Evolutionary conservation across 2,329 filamentous ascomycete genomes (phyloP).

Genomic region (Xylaria sp.): DNA sequence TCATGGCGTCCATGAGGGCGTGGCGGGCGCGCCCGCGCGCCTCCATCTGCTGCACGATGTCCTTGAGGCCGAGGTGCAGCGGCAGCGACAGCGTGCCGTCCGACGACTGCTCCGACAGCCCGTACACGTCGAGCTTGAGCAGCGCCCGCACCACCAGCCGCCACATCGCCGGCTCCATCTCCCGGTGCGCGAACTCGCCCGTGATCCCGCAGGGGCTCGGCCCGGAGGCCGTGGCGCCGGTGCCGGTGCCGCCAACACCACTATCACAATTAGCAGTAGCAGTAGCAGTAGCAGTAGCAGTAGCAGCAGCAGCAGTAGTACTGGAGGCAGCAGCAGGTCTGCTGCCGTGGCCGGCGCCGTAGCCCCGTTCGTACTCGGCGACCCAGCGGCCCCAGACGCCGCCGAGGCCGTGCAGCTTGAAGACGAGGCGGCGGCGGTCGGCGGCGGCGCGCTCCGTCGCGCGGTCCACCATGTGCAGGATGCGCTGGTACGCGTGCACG

Average conservation of each 20-base stretch:
- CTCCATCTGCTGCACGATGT: constrained; percentile 58
- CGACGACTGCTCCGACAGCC: constrained; percentile 40
- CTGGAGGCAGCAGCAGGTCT: too few relatives aligned
- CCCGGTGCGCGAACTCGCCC: constrained; percentile 43
- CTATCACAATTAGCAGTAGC: too few relatives aligned
- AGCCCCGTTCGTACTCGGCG: too few relatives aligned
- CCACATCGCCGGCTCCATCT: constrained; percentile 58
- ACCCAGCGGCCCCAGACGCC: constrained; percentile 49
- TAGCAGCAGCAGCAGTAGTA: too few relatives aligned
- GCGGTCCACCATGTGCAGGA: constrained; percentile 58
- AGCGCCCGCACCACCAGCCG: constrained; percentile 56
- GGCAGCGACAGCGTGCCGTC: constrained; percentile 23
- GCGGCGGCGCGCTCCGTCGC: constrained; percentile 49
- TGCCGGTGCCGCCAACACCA: background rate
- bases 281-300: too few relatives aligned
- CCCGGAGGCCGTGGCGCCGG: constrained; percentile 16
- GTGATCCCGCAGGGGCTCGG: constrained; percentile 30
- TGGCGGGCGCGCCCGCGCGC: constrained; percentile 53
- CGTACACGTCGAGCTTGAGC: constrained; percentile 61
- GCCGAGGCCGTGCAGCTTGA: constrained; percentile 51
- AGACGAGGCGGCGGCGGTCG: constrained; percentile 46
- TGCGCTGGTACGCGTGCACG: constrained; percentile 58
- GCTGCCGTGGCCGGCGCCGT: background rate
- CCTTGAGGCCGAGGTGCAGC: constrained; percentile 54
- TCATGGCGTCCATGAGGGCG: constrained; percentile 50